Base-by-base conservation (phyloP, 75 land plant genomes). In the Selaginella tamariscina region DNA sequence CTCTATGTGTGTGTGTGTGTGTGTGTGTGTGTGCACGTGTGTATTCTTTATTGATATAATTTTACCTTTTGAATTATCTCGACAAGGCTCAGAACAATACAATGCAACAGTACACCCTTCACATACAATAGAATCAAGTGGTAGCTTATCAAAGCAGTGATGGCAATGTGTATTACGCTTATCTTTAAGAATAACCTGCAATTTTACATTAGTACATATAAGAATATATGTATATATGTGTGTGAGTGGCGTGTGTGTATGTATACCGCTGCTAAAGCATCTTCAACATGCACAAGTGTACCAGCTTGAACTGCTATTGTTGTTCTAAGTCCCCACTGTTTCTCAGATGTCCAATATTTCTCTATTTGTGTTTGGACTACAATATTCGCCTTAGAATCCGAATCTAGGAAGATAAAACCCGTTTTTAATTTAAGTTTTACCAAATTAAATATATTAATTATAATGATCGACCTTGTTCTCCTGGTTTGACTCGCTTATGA, bases 121-220 rank as follows among this genome's bases (percentile, higher is more conserved):
- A 73, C 96, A 91, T 26, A 85, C 74, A 24, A 91, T 54, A 63
- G 71, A 27, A 78, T 88, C 93, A 24, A 70, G 73, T 54, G 86
- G 88, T 67, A 91, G 80, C 73, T 72, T 73, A 33, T 69, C 78
- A 33, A 91, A 85, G 77, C 96, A 88, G 56, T 69, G 83, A 65
- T 85, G 88, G 44, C 96, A 91, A 64, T 83, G 81, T 33, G 93
- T 80, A 70, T 85, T 81, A 26, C 88, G 81, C 65, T 70, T 78
- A 0, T 63, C 63, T 79, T 91, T 91, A 44, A 69, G 59, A 13
- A 91, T 72, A 2, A 88, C 59, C 96, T 91, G 77, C 73, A 76
- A 32, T 39, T 5, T 39, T 39, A 15, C 49, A 39, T 39, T 39
- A 39, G 49, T 5, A 39, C 49, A 39, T 5, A 39, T 5, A 39